These are phyloP conservation scores for Calocybe gambosa DNA, from an alignment of 1,284 basidiomycete species.

Conservation along the genomic window DNA sequence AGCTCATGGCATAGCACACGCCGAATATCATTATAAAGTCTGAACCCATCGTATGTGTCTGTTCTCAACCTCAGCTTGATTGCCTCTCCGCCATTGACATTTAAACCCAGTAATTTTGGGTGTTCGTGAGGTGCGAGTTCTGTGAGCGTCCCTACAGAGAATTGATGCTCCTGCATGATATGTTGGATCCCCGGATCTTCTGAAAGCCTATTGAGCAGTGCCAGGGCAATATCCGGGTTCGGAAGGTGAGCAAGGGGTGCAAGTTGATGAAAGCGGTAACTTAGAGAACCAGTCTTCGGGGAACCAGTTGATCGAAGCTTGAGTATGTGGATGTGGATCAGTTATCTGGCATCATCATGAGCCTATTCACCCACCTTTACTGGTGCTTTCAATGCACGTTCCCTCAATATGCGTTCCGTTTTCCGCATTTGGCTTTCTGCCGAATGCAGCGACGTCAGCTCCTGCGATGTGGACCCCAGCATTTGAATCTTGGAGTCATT, in stretches of 20 bases:
- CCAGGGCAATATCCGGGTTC: constrained; percentile 47
- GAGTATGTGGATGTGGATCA: background rate
- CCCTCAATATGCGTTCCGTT: constrained; percentile 50
- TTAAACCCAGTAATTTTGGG: constrained; percentile 65
- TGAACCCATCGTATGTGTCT: constrained; percentile 64
- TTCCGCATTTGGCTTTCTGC: constrained; percentile 52
- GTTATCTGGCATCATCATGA: background rate
- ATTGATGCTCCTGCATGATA: constrained; percentile 62
- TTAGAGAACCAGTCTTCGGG: constrained; percentile 30
- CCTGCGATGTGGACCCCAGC: constrained; percentile 55
- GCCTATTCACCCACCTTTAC: constrained; percentile 42
- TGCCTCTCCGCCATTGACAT: constrained; percentile 54
- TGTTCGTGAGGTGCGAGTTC: constrained; percentile 74
- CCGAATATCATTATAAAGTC: constrained; percentile 58
- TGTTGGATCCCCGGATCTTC: constrained; percentile 65
- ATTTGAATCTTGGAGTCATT: constrained; percentile 61
- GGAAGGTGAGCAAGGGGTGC: constrained; percentile 60
- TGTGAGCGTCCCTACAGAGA: constrained; percentile 60
- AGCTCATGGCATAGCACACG: constrained; percentile 72
- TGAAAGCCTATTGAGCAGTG: constrained; percentile 49
- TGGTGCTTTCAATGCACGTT: constrained; percentile 50
- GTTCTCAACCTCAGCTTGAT: constrained; percentile 69
- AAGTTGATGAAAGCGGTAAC: constrained; percentile 59
- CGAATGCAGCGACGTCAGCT: constrained; percentile 47
- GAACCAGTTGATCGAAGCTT: constrained; percentile 47